Evolutionary conservation across 2,329 filamentous ascomycete species (phyloP).

Genomic region (Neonectria neomacrospora): DNA sequence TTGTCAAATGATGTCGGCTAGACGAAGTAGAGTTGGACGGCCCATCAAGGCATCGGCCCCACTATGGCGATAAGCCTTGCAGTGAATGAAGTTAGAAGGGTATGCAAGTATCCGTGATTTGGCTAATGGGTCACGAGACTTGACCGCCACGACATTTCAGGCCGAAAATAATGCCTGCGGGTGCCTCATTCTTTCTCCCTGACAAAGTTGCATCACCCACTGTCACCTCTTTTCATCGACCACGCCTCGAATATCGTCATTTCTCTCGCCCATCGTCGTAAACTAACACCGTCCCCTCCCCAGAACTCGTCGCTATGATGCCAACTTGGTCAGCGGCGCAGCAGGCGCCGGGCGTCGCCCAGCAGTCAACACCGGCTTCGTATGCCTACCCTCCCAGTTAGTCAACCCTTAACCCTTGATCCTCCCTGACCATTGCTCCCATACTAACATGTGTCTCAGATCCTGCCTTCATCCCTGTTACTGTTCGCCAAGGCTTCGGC

Average conservation of each 20-base stretch:
- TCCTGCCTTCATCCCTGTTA: constrained; percentile 70
- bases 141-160: constrained; percentile 40
- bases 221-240: constrained; percentile 23
- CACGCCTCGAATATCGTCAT: constrained; percentile 30
- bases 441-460: constrained; percentile 49
- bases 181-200: constrained; percentile 23
- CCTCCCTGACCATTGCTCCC: not conserved
- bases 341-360: constrained; percentile 55
- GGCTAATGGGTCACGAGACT: constrained; percentile 41
- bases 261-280: constrained; percentile 27
- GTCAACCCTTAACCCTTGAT: constrained; percentile 32
- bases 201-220: constrained; percentile 24
- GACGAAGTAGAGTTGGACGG: constrained; percentile 26
- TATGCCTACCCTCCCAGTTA: constrained; percentile 55
- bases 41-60: constrained; percentile 33
- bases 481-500: constrained; percentile 70
- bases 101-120: constrained; percentile 30
- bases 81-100: constrained; percentile 4
- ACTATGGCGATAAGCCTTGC: constrained; percentile 34
- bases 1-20: constrained; percentile 27
- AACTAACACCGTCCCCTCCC: constrained; percentile 40
- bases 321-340: constrained; percentile 52
- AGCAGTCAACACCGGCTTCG: constrained; percentile 48
- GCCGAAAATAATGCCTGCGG: constrained; percentile 42
- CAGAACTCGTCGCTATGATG: constrained; percentile 48